A percentile compares a stretch with the other conserved stretches of the same genome.
These are phyloP conservation scores for Prunella vulgaris DNA, from an alignment of 257 asterid species.

Conservation along the genomic window DNA sequence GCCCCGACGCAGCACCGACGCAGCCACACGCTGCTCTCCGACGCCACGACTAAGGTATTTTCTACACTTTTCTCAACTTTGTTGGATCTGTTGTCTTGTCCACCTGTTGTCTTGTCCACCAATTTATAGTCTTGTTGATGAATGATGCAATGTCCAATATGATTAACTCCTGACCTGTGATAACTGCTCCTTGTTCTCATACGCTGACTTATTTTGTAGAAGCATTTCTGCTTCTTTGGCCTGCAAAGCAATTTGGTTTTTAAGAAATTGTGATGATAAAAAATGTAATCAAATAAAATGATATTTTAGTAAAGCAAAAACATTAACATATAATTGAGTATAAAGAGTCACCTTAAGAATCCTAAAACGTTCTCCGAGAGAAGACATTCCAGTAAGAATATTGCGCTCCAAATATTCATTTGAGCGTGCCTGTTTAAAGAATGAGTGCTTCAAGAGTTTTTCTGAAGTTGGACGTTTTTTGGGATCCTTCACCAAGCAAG, in stretches of 20 bases:
- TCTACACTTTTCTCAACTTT: too few species aligned
- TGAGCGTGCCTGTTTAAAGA: slow-evolving; percentile 74
- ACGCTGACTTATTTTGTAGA: slow-evolving; percentile 55
- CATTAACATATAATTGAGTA: slow-evolving; percentile 17
- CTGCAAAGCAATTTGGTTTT: slow-evolving; percentile 37
- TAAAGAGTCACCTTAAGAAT: slow-evolving; percentile 71
- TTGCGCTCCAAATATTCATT: slow-evolving; percentile 58
- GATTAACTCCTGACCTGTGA: slow-evolving; percentile 56
- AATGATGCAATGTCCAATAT: background rate
- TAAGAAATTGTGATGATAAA: background rate
- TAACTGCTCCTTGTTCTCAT: slow-evolving; percentile 79
- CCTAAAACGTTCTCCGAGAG: slow-evolving; percentile 93
- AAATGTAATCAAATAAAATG: slow-evolving; percentile 9
- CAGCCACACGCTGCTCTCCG: too few species aligned
- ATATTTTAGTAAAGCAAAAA: background rate
- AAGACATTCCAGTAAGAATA: slow-evolving; percentile 62
- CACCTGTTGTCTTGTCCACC: too few species aligned
- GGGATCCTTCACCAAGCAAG: slow-evolving; percentile 96
- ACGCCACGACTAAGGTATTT: too few species aligned
- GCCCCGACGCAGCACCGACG: too few species aligned
- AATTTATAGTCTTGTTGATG: too few species aligned
- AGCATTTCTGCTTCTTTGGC: slow-evolving; percentile 79
- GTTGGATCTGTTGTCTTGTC: too few species aligned
- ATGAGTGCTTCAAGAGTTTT: slow-evolving; percentile 80
- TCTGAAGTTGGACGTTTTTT: slow-evolving; percentile 87